Percentiles rank a stretch among this genome's conserved stretches.
phyloP scores from a whole-genome alignment of 192 early-diverging fungal species.

The Podila epigama region DNA sequence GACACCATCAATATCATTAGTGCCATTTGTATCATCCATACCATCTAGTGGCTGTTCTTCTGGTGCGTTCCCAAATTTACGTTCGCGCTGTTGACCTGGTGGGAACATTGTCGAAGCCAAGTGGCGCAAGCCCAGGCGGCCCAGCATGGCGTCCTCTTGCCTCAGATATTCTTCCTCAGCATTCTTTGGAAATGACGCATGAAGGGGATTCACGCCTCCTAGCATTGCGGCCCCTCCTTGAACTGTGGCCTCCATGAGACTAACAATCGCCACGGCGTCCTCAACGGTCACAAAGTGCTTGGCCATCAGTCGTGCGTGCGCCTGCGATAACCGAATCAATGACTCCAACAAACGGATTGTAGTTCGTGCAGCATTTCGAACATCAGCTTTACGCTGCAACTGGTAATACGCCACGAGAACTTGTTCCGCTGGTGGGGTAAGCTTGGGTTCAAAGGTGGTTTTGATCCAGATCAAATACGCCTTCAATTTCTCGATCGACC shows the following conservation, averaged over 20 bases:
- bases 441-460: constrained; percentile 56
- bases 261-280: constrained; percentile 68
- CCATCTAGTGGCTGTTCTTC: background rate
- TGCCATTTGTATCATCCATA: too few species aligned
- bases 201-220: constrained; percentile 57
- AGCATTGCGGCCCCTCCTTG: constrained; percentile 62
- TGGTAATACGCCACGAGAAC: constrained; percentile 79
- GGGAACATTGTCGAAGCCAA: constrained; percentile 37
- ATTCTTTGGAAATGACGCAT: constrained; percentile 66
- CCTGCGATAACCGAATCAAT: constrained; percentile 69
- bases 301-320: constrained; percentile 71
- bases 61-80: background rate
- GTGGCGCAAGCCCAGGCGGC: constrained; percentile 54
- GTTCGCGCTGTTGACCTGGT: background rate
- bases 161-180: constrained; percentile 54
- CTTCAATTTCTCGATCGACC: constrained; percentile 70
- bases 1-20: too few species aligned
- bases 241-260: constrained; percentile 69
- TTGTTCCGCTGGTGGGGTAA: constrained; percentile 65
- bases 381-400: constrained; percentile 70
- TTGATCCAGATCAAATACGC: constrained; percentile 73
- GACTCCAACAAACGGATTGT: constrained; percentile 73
- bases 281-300: constrained; percentile 59
- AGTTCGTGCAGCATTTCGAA: constrained; percentile 71
- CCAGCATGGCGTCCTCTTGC: constrained; percentile 54